phyloP scores from a whole-genome alignment of 2,329 filamentous ascomycete species.

The Parascedosporium putredinis region DNA sequence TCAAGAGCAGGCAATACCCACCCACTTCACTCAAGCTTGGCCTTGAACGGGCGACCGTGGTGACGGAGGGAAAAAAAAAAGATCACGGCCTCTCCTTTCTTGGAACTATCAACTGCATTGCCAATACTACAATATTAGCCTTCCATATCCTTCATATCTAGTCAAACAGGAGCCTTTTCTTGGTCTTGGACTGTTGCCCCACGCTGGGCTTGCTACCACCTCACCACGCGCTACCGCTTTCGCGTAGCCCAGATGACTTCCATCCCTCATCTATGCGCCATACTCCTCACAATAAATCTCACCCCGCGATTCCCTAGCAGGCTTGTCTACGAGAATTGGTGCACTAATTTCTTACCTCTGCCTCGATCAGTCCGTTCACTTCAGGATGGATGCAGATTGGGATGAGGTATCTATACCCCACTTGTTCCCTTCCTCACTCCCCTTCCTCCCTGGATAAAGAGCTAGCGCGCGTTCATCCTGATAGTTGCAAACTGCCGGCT shows the following conservation, averaged over 20 bases:
- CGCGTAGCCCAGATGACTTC: not conserved
- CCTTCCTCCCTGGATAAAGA: too few species aligned
- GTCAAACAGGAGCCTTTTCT: not conserved
- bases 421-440: too few species aligned
- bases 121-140: too few species aligned
- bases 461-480: too few species aligned
- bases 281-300: not conserved
- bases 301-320: not conserved
- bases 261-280: not conserved
- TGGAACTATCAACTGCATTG: too few species aligned
- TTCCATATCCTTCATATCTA: too few species aligned
- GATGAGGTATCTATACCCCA: constrained; percentile 58
- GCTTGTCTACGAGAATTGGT: too few species aligned
- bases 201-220: not conserved
- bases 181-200: not conserved
- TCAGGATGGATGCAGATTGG: constrained; percentile 56
- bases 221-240: not conserved
- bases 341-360: too few species aligned
- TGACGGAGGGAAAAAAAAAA: not conserved
- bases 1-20: not conserved
- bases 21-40: not conserved
- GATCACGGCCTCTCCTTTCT: too few species aligned
- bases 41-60: not conserved
- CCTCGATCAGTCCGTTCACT: not conserved
- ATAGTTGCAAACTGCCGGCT: not conserved